Percentiles rank a stretch among this genome's conserved stretches.
phyloP scores from a whole-genome alignment of 2,329 filamentous ascomycete species.

The Nakataea oryzae region DNA sequence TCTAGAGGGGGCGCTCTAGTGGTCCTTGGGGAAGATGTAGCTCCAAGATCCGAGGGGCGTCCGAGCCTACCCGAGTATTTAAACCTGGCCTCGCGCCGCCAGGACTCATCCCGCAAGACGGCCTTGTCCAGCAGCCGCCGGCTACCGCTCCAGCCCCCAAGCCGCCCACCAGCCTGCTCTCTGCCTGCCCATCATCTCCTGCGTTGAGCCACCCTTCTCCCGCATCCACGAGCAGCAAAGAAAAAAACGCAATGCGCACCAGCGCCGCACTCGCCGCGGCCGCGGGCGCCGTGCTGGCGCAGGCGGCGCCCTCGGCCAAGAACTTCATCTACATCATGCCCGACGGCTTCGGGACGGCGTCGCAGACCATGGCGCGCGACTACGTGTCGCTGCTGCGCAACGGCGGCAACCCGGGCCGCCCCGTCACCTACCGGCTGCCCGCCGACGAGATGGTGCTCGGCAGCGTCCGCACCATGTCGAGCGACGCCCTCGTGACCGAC shows the following conservation, averaged over 20 bases:
- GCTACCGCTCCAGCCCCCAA: background rate
- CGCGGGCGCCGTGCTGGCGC: background rate
- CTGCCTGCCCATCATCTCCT: background rate
- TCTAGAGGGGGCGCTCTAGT: background rate
- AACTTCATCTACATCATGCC: slow-evolving; percentile 23
- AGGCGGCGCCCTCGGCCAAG: slow-evolving; percentile 9
- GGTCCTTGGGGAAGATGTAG: background rate
- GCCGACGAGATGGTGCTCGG: slow-evolving; percentile 17
- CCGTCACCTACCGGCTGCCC: slow-evolving; percentile 11
- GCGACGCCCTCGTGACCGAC: slow-evolving; percentile 26
- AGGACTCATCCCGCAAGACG: background rate
- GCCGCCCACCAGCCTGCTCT: too few relatives aligned
- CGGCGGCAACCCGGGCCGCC: slow-evolving; percentile 8
- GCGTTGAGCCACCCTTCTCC: too few relatives aligned
- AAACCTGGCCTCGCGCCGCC: background rate
- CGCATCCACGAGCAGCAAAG: background rate
- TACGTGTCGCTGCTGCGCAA: slow-evolving; percentile 13
- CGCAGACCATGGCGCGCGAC: slow-evolving; percentile 18
- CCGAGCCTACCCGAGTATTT: background rate
- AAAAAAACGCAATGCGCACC: background rate
- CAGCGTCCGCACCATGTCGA: slow-evolving; percentile 16
- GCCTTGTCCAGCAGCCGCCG: too few relatives aligned
- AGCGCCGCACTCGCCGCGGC: background rate
- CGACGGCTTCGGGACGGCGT: slow-evolving; percentile 18
- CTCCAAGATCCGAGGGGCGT: background rate